These are phyloP conservation scores for Rostrohypoxylon terebratum DNA, from an alignment of 495 filamentous ascomycete species.

Conservation along the genomic window DNA sequence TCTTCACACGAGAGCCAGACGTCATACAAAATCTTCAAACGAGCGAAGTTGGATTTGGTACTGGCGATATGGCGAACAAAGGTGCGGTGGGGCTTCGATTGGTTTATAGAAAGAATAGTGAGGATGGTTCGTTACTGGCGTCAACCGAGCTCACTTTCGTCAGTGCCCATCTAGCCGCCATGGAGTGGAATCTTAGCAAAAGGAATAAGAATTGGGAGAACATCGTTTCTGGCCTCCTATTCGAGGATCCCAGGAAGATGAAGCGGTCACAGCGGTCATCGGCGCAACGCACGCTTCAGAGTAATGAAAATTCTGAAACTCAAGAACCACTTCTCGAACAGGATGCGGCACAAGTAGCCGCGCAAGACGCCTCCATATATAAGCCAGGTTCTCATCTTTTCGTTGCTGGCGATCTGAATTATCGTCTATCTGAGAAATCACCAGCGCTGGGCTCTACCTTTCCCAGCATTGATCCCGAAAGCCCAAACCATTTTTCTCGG, in stretches of 20 bases:
- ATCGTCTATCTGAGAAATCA: constrained; percentile 75
- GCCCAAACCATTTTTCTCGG: constrained; percentile 57
- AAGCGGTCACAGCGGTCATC: constrained; percentile 31
- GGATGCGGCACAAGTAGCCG: constrained; percentile 30
- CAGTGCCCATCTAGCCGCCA: constrained; percentile 87
- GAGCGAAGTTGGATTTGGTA: constrained; percentile 82
- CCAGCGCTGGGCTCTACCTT: constrained; percentile 69
- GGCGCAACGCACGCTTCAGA: constrained; percentile 18
- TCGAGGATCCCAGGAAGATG: constrained; percentile 60
- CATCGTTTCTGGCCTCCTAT: constrained; percentile 83
- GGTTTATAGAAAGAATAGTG: constrained; percentile 57
- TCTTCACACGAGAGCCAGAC: constrained; percentile 73
- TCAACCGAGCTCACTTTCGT: constrained; percentile 81
- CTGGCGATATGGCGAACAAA: constrained; percentile 93
- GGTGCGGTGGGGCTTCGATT: constrained; percentile 86
- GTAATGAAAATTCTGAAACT: constrained; percentile 44
- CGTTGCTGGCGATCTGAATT: constrained; percentile 92
- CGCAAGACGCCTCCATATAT: constrained; percentile 70
- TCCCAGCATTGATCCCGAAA: constrained; percentile 68
- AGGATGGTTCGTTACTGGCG: constrained; percentile 24
- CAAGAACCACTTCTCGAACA: constrained; percentile 23
- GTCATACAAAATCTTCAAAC: constrained; percentile 71
- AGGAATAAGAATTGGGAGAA: constrained; percentile 87
- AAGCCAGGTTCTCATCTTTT: constrained; percentile 81
- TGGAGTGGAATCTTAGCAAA: constrained; percentile 76